Evolutionary conservation across 2,329 filamentous ascomycete genomes (phyloP), one percentile per base, ranked within the genome.

Genomic region (Daldinia sp.): DNA sequence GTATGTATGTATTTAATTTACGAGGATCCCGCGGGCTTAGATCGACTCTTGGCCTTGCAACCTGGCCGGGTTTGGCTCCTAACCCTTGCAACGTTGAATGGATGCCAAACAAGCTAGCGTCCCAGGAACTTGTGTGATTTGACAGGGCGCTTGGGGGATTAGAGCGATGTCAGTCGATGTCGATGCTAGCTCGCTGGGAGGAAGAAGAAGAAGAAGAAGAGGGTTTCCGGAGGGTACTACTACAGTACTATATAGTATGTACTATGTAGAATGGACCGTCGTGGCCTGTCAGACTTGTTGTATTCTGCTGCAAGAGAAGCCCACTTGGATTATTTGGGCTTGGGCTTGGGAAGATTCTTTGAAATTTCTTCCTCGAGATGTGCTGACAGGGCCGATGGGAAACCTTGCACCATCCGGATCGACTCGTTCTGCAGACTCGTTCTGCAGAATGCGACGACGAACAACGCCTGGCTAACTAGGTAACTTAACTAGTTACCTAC

Each of bases 1-100:
- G 60, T 58, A 23, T 4, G 15, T 52, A 61, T 63, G 57, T 63
- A 66, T 69, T 66, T 67, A 71, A 73, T 73, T 71, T 70, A 69
- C 65, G 67, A 70, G 65, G 63, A 63, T 65, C 63, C 61, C 58
- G 63, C 66, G 61, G 64, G 59, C 64, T 68, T 64, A 68, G 67
- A 68, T 68, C 67, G 67, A 68, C 67, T 65, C 64, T 67, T 67
- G 64, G 67, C 64, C 54, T 63, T 59, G 67, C 64, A 55, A 65
- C 61, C 58, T 65, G 65, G 63, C 58, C 61, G 37, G 66, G 61
- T 68, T 67, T 66, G 69, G 71, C 68, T 67, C 68, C 63, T 66
- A 63, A 66, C 67, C 62, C 66, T 67, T 68, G 66, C 59, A 65
- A 67, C 45, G 56, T 63, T 55, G 58, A 68, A 67, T 64, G 64